Conservation (phyloP, 2,329 filamentous ascomycete genomes). For the Trichocomaceae sp. region DNA sequence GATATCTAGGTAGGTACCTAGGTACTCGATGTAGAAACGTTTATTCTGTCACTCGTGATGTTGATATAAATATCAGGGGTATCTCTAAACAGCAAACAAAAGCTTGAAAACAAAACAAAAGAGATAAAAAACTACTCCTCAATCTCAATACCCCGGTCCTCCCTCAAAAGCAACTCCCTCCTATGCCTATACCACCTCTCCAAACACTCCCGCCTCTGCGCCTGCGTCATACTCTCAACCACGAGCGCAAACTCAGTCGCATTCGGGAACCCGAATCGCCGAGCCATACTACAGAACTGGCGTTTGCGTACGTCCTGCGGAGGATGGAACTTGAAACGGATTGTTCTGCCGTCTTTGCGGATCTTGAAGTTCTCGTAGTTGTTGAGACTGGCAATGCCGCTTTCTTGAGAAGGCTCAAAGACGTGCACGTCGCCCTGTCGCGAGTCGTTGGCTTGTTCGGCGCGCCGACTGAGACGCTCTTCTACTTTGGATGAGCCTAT, state of each 20-base stretch:
- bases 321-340: conserved; percentile 62
- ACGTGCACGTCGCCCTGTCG: conserved; percentile 30
- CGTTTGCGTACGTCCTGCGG: conserved; percentile 65
- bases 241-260: conserved; percentile 80
- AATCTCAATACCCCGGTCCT: not conserved
- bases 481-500: conserved; percentile 91
- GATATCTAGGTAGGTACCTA: too few relatives aligned
- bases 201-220: conserved; percentile 68
- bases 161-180: conserved; percentile 41
- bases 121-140: not conserved
- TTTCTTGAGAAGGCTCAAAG: conserved; percentile 24
- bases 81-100: not conserved
- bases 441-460: conserved; percentile 45
- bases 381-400: not conserved
- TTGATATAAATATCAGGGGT: too few relatives aligned
- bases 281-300: conserved; percentile 89
- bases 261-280: conserved; percentile 66
- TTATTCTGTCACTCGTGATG: too few relatives aligned
- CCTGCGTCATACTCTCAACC: conserved; percentile 85
- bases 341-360: conserved; percentile 35
- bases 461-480: conserved; percentile 69
- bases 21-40: too few relatives aligned
- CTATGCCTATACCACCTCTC: conserved; percentile 72
- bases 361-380: conserved; percentile 11
- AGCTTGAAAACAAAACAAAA: not conserved